Evolutionary conservation across 768 basidiomycete genomes (phyloP).

Genomic region (Termitomyces heimii): DNA sequence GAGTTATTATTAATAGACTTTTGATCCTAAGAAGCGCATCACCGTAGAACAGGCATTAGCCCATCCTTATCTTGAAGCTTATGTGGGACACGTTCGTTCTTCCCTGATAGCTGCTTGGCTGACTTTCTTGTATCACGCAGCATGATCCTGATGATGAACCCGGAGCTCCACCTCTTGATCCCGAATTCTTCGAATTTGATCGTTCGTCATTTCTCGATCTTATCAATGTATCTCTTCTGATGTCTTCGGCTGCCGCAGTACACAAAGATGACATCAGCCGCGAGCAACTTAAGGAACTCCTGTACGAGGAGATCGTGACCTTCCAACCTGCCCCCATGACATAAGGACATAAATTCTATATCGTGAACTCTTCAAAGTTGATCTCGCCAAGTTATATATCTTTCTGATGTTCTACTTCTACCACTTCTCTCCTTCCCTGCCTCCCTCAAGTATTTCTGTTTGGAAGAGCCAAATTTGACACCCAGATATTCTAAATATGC

Average conservation of each 20-base stretch:
- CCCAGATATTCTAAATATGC: background rate
- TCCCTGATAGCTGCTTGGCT: background rate
- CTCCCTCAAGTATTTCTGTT: background rate
- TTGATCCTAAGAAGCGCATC: conserved; percentile 96
- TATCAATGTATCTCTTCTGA: background rate
- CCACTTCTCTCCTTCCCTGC: background rate
- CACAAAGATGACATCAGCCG: conserved; percentile 95
- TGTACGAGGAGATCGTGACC: conserved; percentile 92
- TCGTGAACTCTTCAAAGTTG: background rate
- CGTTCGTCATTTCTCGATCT: conserved; percentile 38
- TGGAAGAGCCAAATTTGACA: background rate
- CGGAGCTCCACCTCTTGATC: conserved; percentile 88
- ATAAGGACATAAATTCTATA: conserved; percentile 18
- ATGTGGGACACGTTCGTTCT: conserved; percentile 43
- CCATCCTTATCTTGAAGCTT: conserved; percentile 94
- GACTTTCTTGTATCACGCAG: conserved; percentile 25
- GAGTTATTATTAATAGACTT: conserved; percentile 51
- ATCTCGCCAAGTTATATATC: background rate
- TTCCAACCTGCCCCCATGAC: conserved; percentile 68
- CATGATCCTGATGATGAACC: conserved; percentile 98
- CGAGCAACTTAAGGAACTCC: conserved; percentile 90
- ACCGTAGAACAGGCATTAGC: conserved; percentile 91
- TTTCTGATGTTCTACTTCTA: background rate
- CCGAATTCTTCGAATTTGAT: conserved; percentile 98
- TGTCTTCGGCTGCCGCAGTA: conserved; percentile 36